These are phyloP conservation scores for maize (Zea mays) DNA, from an alignment of 176 grass and related monocot species.

Conservation along the genomic window DNA sequence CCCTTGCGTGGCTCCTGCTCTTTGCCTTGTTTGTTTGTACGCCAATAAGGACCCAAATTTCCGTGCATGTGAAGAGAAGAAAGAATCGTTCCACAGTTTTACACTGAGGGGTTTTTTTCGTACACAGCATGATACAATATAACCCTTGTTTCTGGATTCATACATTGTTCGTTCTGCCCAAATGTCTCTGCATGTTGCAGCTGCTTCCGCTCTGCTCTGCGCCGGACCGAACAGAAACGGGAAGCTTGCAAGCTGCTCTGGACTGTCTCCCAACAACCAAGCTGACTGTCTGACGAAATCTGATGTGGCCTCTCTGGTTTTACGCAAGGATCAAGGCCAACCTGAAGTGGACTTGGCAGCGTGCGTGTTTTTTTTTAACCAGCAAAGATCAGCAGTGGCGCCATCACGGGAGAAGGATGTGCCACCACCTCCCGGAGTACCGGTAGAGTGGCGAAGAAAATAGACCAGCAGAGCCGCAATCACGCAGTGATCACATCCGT, in stretches of 20 bases:
- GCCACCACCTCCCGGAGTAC: background rate
- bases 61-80: constrained; percentile 18
- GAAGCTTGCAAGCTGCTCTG: background rate
- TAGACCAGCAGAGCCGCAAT: background rate
- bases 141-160: background rate
- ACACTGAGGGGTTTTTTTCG: background rate
- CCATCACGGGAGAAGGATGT: constrained; percentile 17
- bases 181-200: background rate
- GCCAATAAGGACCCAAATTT: constrained; percentile 30
- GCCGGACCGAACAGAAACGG: background rate
- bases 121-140: background rate
- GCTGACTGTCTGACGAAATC: background rate
- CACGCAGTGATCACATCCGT: background rate
- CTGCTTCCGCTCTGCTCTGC: background rate
- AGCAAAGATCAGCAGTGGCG: background rate
- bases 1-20: constrained; percentile 25
- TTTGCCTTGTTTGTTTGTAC: constrained; percentile 22
- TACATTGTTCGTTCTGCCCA: background rate
- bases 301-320: too few species aligned
- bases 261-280: constrained; percentile 1
- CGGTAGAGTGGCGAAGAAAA: too few species aligned
- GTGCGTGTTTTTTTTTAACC: background rate
- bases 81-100: background rate
- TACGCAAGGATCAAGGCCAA: too few species aligned
- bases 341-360: background rate